Evolutionary conservation across 1,139 yeast species (phyloP).

Genomic region (Yamadazyma atmosphaerica): DNA sequence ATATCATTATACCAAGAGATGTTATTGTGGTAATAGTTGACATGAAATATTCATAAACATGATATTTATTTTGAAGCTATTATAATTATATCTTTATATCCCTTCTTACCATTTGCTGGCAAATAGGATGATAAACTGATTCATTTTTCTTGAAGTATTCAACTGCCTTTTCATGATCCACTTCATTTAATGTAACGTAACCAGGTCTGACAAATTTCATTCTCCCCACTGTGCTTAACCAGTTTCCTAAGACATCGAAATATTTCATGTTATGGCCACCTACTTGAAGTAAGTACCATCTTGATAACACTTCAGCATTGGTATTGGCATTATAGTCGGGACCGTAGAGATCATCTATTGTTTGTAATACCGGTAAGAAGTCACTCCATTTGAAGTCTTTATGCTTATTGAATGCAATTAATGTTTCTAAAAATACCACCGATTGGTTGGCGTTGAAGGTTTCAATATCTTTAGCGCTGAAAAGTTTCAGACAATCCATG

Average conservation of each 20-base stretch:
- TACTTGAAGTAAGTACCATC: conserved; percentile 70
- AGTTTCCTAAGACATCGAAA: conserved; percentile 58
- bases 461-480: conserved; percentile 44
- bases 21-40: too few relatives aligned
- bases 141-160: conserved; percentile 61
- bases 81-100: too few relatives aligned
- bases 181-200: conserved; percentile 60
- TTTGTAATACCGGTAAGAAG: conserved; percentile 35
- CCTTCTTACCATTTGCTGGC: conserved; percentile 74
- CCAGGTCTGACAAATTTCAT: conserved; percentile 95
- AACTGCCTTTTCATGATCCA: conserved; percentile 66
- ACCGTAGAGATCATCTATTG: conserved; percentile 47
- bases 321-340: conserved; percentile 46
- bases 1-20: too few relatives aligned
- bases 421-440: conserved; percentile 73
- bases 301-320: conserved; percentile 80
- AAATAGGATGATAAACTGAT: conserved; percentile 77
- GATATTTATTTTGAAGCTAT: too few relatives aligned
- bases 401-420: conserved; percentile 39
- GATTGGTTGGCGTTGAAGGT: conserved; percentile 72
- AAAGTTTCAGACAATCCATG: conserved; percentile 13
- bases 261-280: conserved; percentile 45
- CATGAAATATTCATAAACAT: too few relatives aligned
- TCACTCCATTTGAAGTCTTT: conserved; percentile 38
- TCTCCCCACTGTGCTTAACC: conserved; percentile 92